Conservation (phyloP, 257 asterid genomes). For the Ilex asprella region DNA sequence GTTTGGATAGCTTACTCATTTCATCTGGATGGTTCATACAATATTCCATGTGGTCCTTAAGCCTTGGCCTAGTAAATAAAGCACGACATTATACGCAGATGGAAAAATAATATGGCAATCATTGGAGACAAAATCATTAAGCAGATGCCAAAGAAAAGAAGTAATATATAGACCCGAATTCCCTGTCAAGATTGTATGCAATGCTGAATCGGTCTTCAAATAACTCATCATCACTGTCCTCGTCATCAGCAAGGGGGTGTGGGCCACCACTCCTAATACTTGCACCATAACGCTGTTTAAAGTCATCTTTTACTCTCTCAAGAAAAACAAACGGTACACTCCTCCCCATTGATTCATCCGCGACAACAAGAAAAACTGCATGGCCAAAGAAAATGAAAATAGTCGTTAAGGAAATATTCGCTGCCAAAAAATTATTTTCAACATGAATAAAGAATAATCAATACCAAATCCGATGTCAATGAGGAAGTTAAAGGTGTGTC, state of each 20-base stretch:
- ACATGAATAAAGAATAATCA: conserved; percentile 4
- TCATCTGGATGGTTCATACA: conserved; percentile 96
- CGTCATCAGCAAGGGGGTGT: conserved; percentile 77
- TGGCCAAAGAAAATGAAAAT: not conserved
- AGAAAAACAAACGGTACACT: conserved; percentile 92
- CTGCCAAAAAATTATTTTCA: not conserved
- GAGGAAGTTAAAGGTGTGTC: conserved; percentile 94
- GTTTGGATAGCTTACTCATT: conserved; percentile 87
- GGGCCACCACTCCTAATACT: conserved; percentile 57
- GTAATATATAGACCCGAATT: conserved; percentile 63
- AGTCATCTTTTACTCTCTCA: conserved; percentile 92
- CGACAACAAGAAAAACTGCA: conserved; percentile 95
- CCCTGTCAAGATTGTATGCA: conserved; percentile 95
- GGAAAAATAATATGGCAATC: not conserved
- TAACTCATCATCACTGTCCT: conserved; percentile 72
- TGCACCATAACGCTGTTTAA: conserved; percentile 69
- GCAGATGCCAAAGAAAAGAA: not conserved
- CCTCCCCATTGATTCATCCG: conserved; percentile 92
- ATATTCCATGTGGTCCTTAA: conserved; percentile 92
- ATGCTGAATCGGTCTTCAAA: conserved; percentile 91
- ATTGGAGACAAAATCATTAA: not conserved
- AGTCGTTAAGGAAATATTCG: not conserved
- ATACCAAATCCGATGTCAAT: conserved; percentile 85
- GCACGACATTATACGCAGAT: conserved; percentile 4
- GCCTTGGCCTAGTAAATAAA: conserved; percentile 60